Evolutionary conservation across 176 grass and related monocot genomes (phyloP).

Genomic region (Oryza officinalis): DNA sequence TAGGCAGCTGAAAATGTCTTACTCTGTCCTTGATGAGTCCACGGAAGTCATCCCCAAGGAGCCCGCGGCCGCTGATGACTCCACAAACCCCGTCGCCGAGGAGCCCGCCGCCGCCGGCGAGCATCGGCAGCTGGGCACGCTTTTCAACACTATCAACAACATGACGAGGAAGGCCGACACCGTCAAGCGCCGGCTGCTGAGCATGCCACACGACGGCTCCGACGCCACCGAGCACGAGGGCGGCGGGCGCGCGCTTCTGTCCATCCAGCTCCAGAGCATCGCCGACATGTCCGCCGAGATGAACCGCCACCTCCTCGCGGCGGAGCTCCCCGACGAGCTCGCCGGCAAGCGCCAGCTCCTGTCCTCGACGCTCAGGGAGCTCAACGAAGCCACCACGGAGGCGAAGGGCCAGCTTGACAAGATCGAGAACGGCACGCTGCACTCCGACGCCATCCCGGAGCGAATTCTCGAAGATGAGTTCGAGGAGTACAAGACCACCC

Average conservation of each 20-base stretch:
- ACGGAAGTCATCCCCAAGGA: neutral
- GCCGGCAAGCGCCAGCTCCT: conserved; percentile 15
- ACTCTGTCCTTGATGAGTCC: too few species aligned
- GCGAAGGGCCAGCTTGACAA: conserved; percentile 45
- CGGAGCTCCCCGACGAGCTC: conserved; percentile 35
- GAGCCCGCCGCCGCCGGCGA: neutral
- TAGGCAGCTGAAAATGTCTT: neutral
- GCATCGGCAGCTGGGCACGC: neutral
- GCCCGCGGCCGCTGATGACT: too few species aligned
- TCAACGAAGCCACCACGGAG: conserved; percentile 23
- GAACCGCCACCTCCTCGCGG: conserved; percentile 38
- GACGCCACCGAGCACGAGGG: neutral
- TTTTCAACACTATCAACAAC: neutral
- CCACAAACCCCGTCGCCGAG: neutral
- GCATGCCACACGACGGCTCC: conserved; percentile 14
- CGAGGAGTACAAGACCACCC: neutral
- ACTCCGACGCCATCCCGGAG: neutral
- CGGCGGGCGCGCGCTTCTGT: conserved; percentile 15
- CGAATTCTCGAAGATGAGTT: neutral
- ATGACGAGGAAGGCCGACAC: neutral
- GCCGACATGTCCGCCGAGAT: conserved; percentile 33
- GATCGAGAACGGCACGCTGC: neutral
- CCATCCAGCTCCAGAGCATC: conserved; percentile 24
- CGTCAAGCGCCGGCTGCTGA: conserved; percentile 27
- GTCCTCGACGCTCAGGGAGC: conserved; percentile 21